Percentiles rank a stretch among this genome's conserved stretches.
Evolutionary conservation across 129 eudicot species (phyloP).

Genomic region (Escallonia rubra): DNA sequence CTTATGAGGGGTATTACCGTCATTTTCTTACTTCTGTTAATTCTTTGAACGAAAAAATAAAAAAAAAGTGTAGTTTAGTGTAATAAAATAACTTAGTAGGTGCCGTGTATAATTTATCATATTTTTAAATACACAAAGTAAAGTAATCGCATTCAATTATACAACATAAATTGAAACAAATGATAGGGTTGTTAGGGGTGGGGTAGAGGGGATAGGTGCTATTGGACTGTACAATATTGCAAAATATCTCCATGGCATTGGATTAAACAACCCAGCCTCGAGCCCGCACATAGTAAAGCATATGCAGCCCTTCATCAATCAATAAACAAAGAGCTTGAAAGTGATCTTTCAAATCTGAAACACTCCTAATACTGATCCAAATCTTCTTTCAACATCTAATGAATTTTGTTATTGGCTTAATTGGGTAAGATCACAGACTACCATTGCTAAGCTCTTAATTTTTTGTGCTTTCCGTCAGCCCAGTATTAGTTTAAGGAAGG

Average conservation of each 20-base stretch:
- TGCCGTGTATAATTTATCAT: no score
- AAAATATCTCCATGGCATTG: neutral
- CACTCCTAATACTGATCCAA: conserved; percentile 1
- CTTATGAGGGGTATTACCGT: no score
- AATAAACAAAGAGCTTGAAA: conserved; percentile 1
- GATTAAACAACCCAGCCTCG: neutral
- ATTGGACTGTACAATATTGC: neutral
- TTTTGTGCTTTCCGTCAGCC: neutral
- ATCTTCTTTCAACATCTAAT: neutral
- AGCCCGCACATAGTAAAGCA: neutral
- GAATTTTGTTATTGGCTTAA: neutral
- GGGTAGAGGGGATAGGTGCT: neutral
- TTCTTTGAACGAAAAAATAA: no score
- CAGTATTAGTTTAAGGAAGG: neutral
- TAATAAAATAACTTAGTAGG: no score
- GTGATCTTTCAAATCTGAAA: conserved; percentile 2
- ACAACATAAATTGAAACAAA: no score
- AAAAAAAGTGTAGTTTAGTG: no score
- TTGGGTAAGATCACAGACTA: neutral
- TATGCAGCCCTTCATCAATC: neutral
- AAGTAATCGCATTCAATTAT: no score
- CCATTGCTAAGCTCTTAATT: neutral
- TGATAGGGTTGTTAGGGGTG: no score
- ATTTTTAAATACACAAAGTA: no score
- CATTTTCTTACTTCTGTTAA: no score